phyloP scores from a whole-genome alignment of 2,329 filamentous ascomycete species.

The Catunica adiposa region DNA sequence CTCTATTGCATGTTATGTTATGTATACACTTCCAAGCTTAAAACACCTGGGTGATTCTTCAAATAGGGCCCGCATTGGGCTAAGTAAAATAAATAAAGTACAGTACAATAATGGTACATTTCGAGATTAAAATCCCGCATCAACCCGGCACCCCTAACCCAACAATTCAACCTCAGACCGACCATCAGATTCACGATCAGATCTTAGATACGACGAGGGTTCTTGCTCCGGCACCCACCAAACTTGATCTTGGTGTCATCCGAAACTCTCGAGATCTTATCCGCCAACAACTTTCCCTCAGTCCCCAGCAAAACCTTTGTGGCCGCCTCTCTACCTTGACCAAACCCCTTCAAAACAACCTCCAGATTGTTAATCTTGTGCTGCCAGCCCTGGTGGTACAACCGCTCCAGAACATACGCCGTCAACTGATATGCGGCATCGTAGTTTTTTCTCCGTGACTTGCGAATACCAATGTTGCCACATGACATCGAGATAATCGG shows the following conservation, averaged over 20 bases:
- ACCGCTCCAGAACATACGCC: slow-evolving; percentile 65
- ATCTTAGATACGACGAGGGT: slow-evolving; percentile 55
- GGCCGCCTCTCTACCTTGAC: slow-evolving; percentile 70
- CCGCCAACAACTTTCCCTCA: slow-evolving; percentile 61
- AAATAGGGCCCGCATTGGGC: not conserved
- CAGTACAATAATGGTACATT: slow-evolving; percentile 21
- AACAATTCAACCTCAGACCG: not conserved
- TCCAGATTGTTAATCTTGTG: slow-evolving; percentile 62
- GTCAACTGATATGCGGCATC: slow-evolving; percentile 86
- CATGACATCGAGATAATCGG: slow-evolving; percentile 65
- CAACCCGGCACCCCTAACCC: not conserved
- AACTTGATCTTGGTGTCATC: slow-evolving; percentile 89
- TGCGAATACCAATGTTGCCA: slow-evolving; percentile 84
- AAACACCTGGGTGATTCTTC: not conserved
- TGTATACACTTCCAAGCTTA: not conserved
- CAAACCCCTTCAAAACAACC: slow-evolving; percentile 71
- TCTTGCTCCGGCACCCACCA: slow-evolving; percentile 76
- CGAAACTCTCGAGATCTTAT: slow-evolving; percentile 61
- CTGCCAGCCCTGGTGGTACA: slow-evolving; percentile 67
- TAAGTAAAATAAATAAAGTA: not conserved
- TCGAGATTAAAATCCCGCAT: not conserved
- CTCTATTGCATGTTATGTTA: not conserved
- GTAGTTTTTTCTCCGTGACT: slow-evolving; percentile 63
- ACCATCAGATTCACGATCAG: not conserved
- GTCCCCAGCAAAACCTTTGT: slow-evolving; percentile 75